Conservation (phyloP, 768 basidiomycete genomes). For the Lepiota subincarnata region DNA sequence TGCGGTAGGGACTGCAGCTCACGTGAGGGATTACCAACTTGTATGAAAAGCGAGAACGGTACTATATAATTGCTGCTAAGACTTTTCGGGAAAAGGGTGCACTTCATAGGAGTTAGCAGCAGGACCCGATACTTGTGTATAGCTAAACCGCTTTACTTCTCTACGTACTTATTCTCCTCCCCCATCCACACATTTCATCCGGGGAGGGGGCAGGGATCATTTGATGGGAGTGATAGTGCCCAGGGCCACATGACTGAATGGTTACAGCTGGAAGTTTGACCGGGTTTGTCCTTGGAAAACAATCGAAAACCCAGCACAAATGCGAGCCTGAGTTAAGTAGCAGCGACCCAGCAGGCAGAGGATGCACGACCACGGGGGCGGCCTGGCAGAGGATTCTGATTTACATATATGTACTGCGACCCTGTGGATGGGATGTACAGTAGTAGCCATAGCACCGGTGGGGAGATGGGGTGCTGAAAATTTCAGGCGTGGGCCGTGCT, state of each 20-base stretch:
- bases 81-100: background rate
- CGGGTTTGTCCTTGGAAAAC: too few species aligned
- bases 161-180: background rate
- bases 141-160: background rate
- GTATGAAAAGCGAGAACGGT: constrained; percentile 7
- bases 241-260: constrained; percentile 7
- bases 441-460: constrained; percentile 10
- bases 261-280: background rate
- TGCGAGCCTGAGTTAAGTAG: background rate
- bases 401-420: constrained; percentile 7
- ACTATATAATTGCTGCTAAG: background rate
- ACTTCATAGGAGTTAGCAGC: background rate
- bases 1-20: background rate
- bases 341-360: background rate
- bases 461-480: constrained; percentile 8
- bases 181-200: background rate
- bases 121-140: background rate
- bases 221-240: constrained; percentile 7
- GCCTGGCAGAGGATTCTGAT: constrained; percentile 4
- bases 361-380: background rate
- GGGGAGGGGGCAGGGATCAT: constrained; percentile 2
- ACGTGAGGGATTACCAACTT: constrained; percentile 7
- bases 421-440: constrained; percentile 9
- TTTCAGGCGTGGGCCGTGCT: constrained; percentile 5
- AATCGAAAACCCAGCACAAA: too few species aligned